phyloP scores from a whole-genome alignment of 805 yeast species.

The Torulaspora franciscae region DNA sequence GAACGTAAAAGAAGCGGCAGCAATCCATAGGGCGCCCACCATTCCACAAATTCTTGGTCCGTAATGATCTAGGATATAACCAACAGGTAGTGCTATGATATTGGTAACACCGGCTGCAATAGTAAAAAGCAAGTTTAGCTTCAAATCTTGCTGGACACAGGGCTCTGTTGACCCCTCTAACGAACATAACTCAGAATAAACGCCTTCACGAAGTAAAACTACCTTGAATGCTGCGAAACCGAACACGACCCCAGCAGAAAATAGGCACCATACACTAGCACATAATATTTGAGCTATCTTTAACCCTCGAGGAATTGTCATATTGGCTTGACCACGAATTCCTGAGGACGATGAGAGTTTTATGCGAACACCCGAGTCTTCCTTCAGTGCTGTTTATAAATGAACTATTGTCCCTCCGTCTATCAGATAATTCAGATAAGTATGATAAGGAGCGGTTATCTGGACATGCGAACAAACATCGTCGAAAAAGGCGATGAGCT shows the following conservation, averaged over 20 bases:
- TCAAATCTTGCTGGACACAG: constrained; percentile 77
- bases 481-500: neutral
- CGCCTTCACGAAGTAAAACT: constrained; percentile 68
- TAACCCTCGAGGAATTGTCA: neutral
- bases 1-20: constrained; percentile 47
- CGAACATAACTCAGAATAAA: constrained; percentile 61
- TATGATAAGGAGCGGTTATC: constrained; percentile 1
- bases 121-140: constrained; percentile 77
- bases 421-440: neutral
- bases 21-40: constrained; percentile 59
- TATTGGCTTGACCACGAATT: neutral
- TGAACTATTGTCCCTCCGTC: neutral
- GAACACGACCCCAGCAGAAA: constrained; percentile 90
- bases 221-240: constrained; percentile 96
- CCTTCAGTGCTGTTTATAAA: neutral
- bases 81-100: constrained; percentile 76
- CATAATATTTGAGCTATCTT: constrained; percentile 52
- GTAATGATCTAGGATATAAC: constrained; percentile 65
- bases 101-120: constrained; percentile 84
- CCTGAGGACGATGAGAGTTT: neutral
- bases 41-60: constrained; percentile 82
- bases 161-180: constrained; percentile 24
- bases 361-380: neutral
- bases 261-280: constrained; percentile 80
- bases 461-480: neutral